These are phyloP conservation scores for Kwoniella sp. DNA, from an alignment of 768 basidiomycete genomes.

Conservation along the genomic window DNA sequence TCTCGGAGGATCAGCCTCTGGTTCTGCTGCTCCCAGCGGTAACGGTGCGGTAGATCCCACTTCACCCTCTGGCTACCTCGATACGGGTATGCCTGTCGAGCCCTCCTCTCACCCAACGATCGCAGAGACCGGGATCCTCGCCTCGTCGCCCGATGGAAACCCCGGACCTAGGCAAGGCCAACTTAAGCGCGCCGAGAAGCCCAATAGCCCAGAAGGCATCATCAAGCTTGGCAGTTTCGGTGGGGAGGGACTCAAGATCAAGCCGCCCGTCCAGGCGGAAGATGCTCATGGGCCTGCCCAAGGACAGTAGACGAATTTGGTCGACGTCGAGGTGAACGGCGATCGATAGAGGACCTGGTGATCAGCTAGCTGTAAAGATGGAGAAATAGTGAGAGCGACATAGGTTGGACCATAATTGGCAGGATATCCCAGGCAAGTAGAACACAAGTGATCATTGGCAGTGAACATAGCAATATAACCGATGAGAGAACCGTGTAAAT, in stretches of 20 bases:
- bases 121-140: conserved; percentile 30
- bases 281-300: background rate
- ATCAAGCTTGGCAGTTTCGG: conserved; percentile 49
- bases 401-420: no score
- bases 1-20: background rate
- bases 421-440: no score
- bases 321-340: no score
- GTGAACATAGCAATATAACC: no score
- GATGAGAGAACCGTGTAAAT: no score
- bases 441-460: no score
- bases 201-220: conserved; percentile 25
- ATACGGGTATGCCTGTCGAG: conserved; percentile 29
- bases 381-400: no score
- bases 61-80: conserved; percentile 40
- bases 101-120: conserved; percentile 32
- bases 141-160: conserved; percentile 5
- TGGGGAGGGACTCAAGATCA: conserved; percentile 44
- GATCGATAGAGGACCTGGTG: no score
- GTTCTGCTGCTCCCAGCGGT: background rate
- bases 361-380: no score
- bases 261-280: conserved; percentile 24
- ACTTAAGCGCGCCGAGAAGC: conserved; percentile 36
- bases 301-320: background rate
- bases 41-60: background rate
- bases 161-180: conserved; percentile 42